Evolutionary conservation across 176 grass and related monocot species (phyloP).

Genomic region (Alloteropsis semialata): DNA sequence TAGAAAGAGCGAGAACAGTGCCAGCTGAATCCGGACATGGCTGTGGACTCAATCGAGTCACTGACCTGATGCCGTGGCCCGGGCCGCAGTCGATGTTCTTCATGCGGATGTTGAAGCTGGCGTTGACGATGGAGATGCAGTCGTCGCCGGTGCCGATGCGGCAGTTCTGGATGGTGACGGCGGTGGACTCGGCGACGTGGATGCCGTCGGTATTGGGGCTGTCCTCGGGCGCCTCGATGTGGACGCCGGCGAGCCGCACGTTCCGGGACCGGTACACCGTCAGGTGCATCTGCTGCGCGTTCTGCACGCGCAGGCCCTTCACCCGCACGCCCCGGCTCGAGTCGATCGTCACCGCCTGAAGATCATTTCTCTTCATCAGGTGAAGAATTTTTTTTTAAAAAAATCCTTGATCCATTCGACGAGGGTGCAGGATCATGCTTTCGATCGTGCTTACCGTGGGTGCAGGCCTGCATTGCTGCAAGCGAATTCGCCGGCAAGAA

Average conservation of each 20-base stretch:
- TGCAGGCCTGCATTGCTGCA: conserved; percentile 70
- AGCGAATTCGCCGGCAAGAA: background rate
- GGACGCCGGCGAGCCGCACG: conserved; percentile 50
- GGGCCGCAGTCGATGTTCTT: conserved; percentile 67
- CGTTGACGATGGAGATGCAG: conserved; percentile 88
- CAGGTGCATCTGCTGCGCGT: conserved; percentile 92
- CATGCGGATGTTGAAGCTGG: conserved; percentile 68
- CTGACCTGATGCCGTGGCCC: conserved; percentile 69
- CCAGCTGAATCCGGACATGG: too few species aligned
- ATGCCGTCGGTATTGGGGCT: conserved; percentile 98
- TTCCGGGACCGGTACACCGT: conserved; percentile 50
- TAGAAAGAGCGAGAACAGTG: background rate
- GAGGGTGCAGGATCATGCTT: too few species aligned
- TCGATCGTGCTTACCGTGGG: conserved; percentile 54
- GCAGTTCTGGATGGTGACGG: conserved; percentile 54
- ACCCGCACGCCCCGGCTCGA: conserved; percentile 51
- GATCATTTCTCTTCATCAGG: background rate
- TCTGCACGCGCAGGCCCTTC: conserved; percentile 58
- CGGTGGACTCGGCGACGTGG: conserved; percentile 73
- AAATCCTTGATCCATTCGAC: background rate
- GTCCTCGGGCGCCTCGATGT: conserved; percentile 57
- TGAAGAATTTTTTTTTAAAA: too few species aligned
- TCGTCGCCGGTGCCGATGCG: conserved; percentile 94
- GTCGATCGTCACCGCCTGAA: conserved; percentile 76
- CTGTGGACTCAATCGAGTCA: too few species aligned